Evolutionary conservation across 2,329 filamentous ascomycete genomes (phyloP).

Genomic region (Calonectria hongkongensis): DNA sequence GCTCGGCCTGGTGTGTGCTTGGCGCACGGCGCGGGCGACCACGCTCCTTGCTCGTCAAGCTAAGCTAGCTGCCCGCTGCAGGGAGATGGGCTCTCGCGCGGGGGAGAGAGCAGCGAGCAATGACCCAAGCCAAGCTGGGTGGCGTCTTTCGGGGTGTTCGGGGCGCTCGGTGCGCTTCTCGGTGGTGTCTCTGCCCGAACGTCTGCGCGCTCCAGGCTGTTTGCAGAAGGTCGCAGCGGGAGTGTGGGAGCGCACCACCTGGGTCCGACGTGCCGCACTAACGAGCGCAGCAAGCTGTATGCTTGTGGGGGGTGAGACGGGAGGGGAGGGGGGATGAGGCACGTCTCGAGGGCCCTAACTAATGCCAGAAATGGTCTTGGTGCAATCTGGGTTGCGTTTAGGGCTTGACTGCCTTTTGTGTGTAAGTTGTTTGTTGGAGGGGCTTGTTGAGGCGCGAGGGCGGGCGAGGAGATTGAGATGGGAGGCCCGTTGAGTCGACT

Average conservation of each 20-base stretch:
- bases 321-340: constrained; percentile 14
- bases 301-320: constrained; percentile 30
- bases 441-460: constrained; percentile 36
- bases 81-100: constrained; percentile 23
- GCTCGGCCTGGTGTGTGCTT: constrained; percentile 19
- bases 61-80: constrained; percentile 15
- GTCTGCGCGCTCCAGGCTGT: constrained; percentile 32
- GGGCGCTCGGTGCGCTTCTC: constrained; percentile 41
- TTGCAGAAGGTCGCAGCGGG: constrained; percentile 35
- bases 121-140: constrained; percentile 30
- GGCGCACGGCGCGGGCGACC: constrained; percentile 18
- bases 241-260: constrained; percentile 25
- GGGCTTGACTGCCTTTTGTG: constrained; percentile 32
- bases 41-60: constrained; percentile 18
- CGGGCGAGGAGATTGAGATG: constrained; percentile 14
- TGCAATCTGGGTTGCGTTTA: constrained; percentile 27
- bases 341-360: constrained; percentile 25
- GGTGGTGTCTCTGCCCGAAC: constrained; percentile 37
- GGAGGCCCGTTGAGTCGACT: constrained; percentile 25
- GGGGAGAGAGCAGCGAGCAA: neutral
- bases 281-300: constrained; percentile 26
- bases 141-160: constrained; percentile 39
- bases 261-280: constrained; percentile 40
- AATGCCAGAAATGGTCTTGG: constrained; percentile 33
- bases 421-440: constrained; percentile 38